Percentiles rank a stretch among this genome's conserved stretches.
Evolutionary conservation across 225 moss, liverwort and hornwort genomes (phyloP).

Genomic region (Physcomitrium patens): DNA sequence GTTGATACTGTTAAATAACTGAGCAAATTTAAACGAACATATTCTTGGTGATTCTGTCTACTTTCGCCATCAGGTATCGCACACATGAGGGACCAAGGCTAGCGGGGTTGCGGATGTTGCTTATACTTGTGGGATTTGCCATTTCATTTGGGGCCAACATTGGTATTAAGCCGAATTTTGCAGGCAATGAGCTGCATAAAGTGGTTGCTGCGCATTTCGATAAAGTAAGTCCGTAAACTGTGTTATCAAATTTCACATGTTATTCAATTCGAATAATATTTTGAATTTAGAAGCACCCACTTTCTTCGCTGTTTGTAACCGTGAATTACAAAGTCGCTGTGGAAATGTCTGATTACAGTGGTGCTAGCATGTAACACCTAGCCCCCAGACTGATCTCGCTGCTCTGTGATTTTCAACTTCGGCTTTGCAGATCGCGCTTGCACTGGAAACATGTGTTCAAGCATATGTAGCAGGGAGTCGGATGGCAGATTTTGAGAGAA

Average conservation of each 20-base stretch:
- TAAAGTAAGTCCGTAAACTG: slow-evolving; percentile 39
- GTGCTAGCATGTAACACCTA: slow-evolving; percentile 7
- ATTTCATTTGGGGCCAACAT: slow-evolving; percentile 51
- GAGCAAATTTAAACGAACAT: not conserved
- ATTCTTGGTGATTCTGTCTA: slow-evolving; percentile 19
- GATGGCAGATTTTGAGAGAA: slow-evolving; percentile 47
- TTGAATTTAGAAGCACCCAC: not conserved
- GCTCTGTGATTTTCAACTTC: slow-evolving; percentile 18
- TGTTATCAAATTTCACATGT: not conserved
- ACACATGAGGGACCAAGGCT: slow-evolving; percentile 49
- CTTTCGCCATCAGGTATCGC: slow-evolving; percentile 46
- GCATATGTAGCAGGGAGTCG: slow-evolving; percentile 54
- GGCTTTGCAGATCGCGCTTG: slow-evolving; percentile 44
- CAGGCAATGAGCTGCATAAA: slow-evolving; percentile 57
- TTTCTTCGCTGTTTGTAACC: not conserved
- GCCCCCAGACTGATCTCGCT: slow-evolving; percentile 19
- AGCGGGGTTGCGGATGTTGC: slow-evolving; percentile 59
- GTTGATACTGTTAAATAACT: not conserved
- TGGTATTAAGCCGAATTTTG: slow-evolving; percentile 55
- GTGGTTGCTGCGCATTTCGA: slow-evolving; percentile 53
- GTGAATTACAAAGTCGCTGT: too few species aligned
- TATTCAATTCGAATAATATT: not conserved
- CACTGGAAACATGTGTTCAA: slow-evolving; percentile 57
- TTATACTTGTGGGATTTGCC: slow-evolving; percentile 48
- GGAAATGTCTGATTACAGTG: slow-evolving; percentile 8